Conservation (phyloP, 495 filamentous ascomycete genomes). For the Letharia columbiana region DNA sequence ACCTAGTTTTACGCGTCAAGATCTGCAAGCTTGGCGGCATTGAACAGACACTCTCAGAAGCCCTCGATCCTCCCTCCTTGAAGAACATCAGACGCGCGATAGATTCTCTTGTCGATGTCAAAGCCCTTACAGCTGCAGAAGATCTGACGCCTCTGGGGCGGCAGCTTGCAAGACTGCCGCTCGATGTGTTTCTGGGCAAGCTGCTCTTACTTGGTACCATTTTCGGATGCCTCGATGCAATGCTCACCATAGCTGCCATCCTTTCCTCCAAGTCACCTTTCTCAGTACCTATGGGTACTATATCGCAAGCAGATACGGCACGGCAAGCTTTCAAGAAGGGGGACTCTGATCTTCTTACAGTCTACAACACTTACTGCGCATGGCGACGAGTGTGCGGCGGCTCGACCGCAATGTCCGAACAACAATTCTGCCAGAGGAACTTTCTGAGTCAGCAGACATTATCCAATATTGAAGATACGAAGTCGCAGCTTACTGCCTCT, state of each 20-base stretch:
- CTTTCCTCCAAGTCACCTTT: slow-evolving; percentile 94
- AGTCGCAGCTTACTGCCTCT: slow-evolving; percentile 74
- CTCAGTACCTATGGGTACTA: slow-evolving; percentile 70
- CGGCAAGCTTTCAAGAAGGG: slow-evolving; percentile 67
- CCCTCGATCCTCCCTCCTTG: slow-evolving; percentile 77
- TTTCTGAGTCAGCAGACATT: slow-evolving; percentile 78
- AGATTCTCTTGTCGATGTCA: slow-evolving; percentile 85
- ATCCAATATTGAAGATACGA: slow-evolving; percentile 85
- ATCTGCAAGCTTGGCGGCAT: slow-evolving; percentile 90
- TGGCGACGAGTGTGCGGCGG: slow-evolving; percentile 76
- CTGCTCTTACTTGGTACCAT: slow-evolving; percentile 73
- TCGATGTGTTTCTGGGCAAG: slow-evolving; percentile 93
- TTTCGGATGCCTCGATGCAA: slow-evolving; percentile 84
- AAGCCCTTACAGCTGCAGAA: slow-evolving; percentile 71
- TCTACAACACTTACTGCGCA: slow-evolving; percentile 83
- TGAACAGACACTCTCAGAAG: slow-evolving; percentile 79
- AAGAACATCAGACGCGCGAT: slow-evolving; percentile 90
- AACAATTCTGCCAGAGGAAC: slow-evolving; percentile 84
- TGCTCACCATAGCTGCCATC: slow-evolving; percentile 83
- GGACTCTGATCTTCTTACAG: slow-evolving; percentile 83
- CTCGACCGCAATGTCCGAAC: slow-evolving; percentile 57
- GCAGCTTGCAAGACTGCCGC: slow-evolving; percentile 77
- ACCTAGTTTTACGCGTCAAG: slow-evolving; percentile 91
- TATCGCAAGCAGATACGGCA: slow-evolving; percentile 67
- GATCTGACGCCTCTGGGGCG: slow-evolving; percentile 78